Base-by-base conservation (phyloP, 495 filamentous ascomycete species). In the Penicillium turbatum region DNA sequence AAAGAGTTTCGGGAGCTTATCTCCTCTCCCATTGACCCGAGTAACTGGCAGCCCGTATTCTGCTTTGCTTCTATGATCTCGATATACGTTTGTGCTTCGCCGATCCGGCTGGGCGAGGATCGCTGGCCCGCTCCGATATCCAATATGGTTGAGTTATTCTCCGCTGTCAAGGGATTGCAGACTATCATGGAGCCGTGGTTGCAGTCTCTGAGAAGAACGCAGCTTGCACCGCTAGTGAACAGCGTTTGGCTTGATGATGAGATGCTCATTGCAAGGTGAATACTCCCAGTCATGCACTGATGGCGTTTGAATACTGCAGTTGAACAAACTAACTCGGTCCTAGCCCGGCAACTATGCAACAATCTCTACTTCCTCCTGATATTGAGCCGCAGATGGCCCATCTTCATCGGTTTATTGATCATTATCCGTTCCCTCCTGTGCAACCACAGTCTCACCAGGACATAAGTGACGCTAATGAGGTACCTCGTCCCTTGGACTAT, bases 11-110 rank as follows among this genome's bases (percentile, higher is more conserved):
- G 63, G 35, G 60, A 65, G 31, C 40, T 63, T 13, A 63, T 65
- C 12, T 44, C 72, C 24, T 51, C 47, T 0, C 62, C 63, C 6
- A 59, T 75, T 47, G 60, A 65, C 35, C 49, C 62, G 12, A 46
- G 50, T 6, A 73, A 74, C 30, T 73, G 70, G 54, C 65, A 65
- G 13, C 65, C 72, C 11, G 65, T 75, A 27, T 72, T 75, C 32
- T 70, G 64, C 16, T 72, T 76, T 49, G 64, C 72, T 1, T 65
- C 64, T 7, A 57, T 76, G 48, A 68, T 70, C n/a, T 64, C 63
- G 7, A 54, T 74, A 7, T 64, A 70, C 52, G 62, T 70, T 9
- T 69, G 68, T 10, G 70, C 63, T 7, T 65, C 61, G 1, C 61
- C 67, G 0, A 56, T 65, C 13, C 41, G 56, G 16, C 56, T 68